Evolutionary conservation across 2,329 filamentous ascomycete genomes (phyloP), one percentile per base, ranked within the genome.

Genomic region (Onygenales sp.): DNA sequence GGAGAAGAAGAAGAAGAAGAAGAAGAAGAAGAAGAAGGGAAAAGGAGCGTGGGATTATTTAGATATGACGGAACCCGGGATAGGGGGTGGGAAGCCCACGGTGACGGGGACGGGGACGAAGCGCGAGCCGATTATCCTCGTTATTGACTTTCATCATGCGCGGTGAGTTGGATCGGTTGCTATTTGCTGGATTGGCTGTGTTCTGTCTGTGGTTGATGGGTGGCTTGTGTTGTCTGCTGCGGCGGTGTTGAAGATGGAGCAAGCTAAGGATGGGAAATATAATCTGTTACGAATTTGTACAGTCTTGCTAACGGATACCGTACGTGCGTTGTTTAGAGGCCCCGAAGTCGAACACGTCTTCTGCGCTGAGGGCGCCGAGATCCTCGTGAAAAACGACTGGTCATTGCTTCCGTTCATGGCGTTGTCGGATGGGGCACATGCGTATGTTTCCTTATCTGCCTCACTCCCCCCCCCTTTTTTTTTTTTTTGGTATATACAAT

Each of bases 261-360:
- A 27, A 27, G 21, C 21, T 27, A 27, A 4, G 21, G 21, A 27
- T 27, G 21, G 21, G 21, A 27, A 27, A 27, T 27, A 27, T 27
- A 27, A n/a, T 27, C 21, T 27, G 4, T 3, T 33, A 36, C 44
- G 33, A 11, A 47, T 27, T 17, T 36, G 44, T 27, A 27, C 21
- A 27, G 21, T 27, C 1, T 27, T 51, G 9, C 49, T 53, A 17
- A 32, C 34, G 37, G 4, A 45, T 42, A 47, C 17, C 17, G 17
- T 2, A 2, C 2, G 17, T 17, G 2, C 42, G 36, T 42, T 6
- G 14, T 53, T 32, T 59, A 84, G 83, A 67, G 93, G 93, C 7
- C 93, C 93, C 34, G 93, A 98, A 74, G 87, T 97, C 53, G 91
- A 97, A 74, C 81, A 79, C 63, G 97, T 92, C 87, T 88, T 95